Percentiles rank a stretch among this genome's conserved stretches.
Evolutionary conservation across 495 filamentous ascomycete species (phyloP).

Genomic region (Penicillium simplicissimum): DNA sequence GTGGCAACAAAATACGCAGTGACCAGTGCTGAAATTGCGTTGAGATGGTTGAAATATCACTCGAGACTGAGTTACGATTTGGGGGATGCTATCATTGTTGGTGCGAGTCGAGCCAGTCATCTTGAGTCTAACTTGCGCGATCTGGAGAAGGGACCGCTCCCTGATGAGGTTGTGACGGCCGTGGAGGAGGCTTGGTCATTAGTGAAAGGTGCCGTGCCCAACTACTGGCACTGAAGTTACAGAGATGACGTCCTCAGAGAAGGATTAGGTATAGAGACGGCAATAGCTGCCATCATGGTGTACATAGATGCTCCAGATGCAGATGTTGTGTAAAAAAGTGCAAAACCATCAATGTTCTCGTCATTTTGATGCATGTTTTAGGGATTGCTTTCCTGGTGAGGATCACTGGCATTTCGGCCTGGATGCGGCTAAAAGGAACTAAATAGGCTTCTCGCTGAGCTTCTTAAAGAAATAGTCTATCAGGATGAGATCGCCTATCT

Average conservation of each 20-base stretch:
- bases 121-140: constrained; percentile 34
- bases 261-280: no score
- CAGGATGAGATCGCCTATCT: background rate
- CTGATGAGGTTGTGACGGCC: constrained; percentile 30
- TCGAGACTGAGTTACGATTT: constrained; percentile 26
- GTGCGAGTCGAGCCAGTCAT: constrained; percentile 38
- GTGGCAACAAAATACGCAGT: constrained; percentile 29
- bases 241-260: no score
- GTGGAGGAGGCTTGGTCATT: constrained; percentile 15
- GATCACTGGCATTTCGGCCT: no score
- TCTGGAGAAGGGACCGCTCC: constrained; percentile 38
- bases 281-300: background rate
- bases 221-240: constrained; percentile 27
- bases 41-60: constrained; percentile 43
- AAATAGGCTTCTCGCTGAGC: no score
- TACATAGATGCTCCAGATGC: no score
- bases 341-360: no score
- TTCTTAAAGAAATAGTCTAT: background rate
- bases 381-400: no score
- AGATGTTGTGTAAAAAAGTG: background rate
- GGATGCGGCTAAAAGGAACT: no score
- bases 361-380: no score
- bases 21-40: constrained; percentile 36
- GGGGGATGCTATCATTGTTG: constrained; percentile 47
- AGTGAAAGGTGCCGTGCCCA: constrained; percentile 13